Evolutionary conservation across 768 basidiomycete genomes (phyloP).

Genomic region (Lentinula guzmanii): DNA sequence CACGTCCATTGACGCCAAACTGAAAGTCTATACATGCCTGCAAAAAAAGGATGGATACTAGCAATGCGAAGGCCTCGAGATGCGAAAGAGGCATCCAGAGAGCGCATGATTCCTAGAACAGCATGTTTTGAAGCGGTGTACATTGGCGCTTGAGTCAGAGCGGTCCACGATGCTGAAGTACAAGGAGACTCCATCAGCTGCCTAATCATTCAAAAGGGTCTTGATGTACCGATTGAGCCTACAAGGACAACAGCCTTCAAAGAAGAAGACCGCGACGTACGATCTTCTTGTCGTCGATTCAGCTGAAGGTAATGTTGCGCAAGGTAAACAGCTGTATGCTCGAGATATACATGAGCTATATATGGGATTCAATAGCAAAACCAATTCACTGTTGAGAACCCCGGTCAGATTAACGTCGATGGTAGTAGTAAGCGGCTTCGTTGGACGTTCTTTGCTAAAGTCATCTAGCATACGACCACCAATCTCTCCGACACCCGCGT

Average conservation of each 20-base stretch:
- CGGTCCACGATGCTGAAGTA: slow-evolving; percentile 22
- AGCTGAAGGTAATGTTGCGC: slow-evolving; percentile 23
- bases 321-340: slow-evolving; percentile 20
- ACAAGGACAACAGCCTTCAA: slow-evolving; percentile 25
- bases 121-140: slow-evolving; percentile 28
- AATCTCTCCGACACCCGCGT: slow-evolving; percentile 39
- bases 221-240: slow-evolving; percentile 25
- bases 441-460: slow-evolving; percentile 8
- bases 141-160: slow-evolving; percentile 18
- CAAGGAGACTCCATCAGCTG: not conserved
- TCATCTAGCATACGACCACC: slow-evolving; percentile 17
- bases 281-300: slow-evolving; percentile 5
- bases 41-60: slow-evolving; percentile 25
- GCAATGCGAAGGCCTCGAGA: slow-evolving; percentile 16
- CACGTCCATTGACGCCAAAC: not conserved
- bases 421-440: slow-evolving; percentile 18
- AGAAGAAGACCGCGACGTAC: not conserved
- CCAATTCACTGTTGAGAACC: slow-evolving; percentile 19
- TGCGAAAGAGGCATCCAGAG: slow-evolving; percentile 14
- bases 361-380: not conserved
- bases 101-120: slow-evolving; percentile 24
- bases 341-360: not conserved
- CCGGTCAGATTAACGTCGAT: slow-evolving; percentile 25
- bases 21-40: slow-evolving; percentile 12
- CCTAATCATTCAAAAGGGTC: not conserved